Conservation (phyloP, 2,329 filamentous ascomycete genomes). For the Amauroascus niger region DNA sequence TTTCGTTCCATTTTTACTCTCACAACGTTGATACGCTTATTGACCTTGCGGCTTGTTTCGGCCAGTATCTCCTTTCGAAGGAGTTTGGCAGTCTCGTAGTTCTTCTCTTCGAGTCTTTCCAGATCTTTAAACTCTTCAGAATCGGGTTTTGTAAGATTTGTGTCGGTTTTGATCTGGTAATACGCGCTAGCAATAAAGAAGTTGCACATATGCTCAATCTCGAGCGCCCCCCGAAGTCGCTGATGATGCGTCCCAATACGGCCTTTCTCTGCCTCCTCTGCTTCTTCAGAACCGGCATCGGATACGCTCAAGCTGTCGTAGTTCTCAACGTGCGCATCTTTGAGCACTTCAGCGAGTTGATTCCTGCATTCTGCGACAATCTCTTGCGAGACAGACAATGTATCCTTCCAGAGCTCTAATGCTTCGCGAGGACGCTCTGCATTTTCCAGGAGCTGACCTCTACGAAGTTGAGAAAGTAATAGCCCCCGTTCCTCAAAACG, state of each 20-base stretch:
- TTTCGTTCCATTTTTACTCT: constrained; percentile 44
- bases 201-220: constrained; percentile 67
- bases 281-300: constrained; percentile 27
- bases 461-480: constrained; percentile 53
- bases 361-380: constrained; percentile 54
- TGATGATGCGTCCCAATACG: constrained; percentile 52
- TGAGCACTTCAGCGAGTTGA: constrained; percentile 46
- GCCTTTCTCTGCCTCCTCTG: constrained; percentile 31
- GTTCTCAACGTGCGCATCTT: constrained; percentile 15
- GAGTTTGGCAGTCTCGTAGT: constrained; percentile 68
- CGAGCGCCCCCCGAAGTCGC: constrained; percentile 61
- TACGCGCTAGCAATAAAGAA: constrained; percentile 80
- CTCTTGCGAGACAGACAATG: constrained; percentile 40
- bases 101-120: constrained; percentile 59
- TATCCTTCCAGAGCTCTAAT: constrained; percentile 57
- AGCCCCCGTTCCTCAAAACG: constrained; percentile 59
- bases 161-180: constrained; percentile 70
- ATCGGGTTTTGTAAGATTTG: constrained; percentile 52
- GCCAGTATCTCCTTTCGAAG: constrained; percentile 69
- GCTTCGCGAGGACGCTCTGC: constrained; percentile 58
- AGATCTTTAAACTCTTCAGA: constrained; percentile 57
- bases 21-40: constrained; percentile 56
- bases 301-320: constrained; percentile 14
- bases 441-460: constrained; percentile 72
- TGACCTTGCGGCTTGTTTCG: constrained; percentile 49